These are phyloP conservation scores for Phytophthora lateralis DNA, from an alignment of 352 stramenopile genomes.

Conservation along the genomic window DNA sequence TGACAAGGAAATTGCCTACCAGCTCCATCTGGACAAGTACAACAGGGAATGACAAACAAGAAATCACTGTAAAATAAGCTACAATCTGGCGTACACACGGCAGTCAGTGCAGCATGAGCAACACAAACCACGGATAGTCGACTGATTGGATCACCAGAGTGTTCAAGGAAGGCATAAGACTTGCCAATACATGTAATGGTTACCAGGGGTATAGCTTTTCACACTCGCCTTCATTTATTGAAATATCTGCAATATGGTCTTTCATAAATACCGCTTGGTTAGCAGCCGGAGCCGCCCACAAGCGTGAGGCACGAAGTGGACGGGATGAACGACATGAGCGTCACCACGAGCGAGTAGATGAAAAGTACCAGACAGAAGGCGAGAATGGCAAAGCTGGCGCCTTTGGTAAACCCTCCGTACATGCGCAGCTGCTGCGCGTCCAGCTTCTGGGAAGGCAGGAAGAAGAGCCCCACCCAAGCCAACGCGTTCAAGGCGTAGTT, in stretches of 20 bases:
- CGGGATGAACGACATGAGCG: constrained; percentile 43
- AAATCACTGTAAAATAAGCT: constrained; percentile 5
- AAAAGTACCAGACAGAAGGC: constrained; percentile 40
- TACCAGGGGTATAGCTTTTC: background rate
- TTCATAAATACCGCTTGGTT: constrained; percentile 38
- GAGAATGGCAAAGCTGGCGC: constrained; percentile 35
- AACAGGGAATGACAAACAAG: constrained; percentile 2
- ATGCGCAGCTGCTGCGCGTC: constrained; percentile 72
- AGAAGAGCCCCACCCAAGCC: constrained; percentile 59
- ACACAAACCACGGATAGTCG: background rate
- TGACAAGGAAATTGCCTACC: constrained; percentile 2
- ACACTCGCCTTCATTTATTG: constrained; percentile 10
- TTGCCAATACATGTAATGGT: background rate
- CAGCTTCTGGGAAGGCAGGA: constrained; percentile 73
- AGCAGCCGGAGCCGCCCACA: constrained; percentile 42
- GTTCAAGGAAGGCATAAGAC: background rate
- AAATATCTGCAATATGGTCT: constrained; percentile 9
- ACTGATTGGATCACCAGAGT: background rate
- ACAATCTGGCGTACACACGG: constrained; percentile 6
- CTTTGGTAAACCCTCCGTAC: constrained; percentile 69
- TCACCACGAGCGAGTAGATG: constrained; percentile 44
- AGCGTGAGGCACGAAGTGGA: constrained; percentile 41
- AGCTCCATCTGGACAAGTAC: constrained; percentile 2
- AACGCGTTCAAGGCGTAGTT: constrained; percentile 62
- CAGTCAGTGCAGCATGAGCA: constrained; percentile 3